Conservation (phyloP, 2,329 filamentous ascomycete species). For the Scorias spongiosa region DNA sequence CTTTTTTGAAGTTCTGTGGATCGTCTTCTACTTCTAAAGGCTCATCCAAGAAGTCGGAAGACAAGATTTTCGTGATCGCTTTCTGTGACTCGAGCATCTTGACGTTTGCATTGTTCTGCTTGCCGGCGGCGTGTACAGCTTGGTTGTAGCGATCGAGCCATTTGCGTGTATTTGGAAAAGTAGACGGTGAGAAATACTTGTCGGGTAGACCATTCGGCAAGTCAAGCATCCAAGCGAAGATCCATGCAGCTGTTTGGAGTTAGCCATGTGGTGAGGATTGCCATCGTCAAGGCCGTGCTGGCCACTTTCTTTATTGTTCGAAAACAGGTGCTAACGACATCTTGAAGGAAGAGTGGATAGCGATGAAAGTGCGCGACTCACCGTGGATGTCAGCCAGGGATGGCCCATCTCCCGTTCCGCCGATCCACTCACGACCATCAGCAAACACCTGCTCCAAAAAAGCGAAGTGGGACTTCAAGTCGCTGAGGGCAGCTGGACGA, state of each 20-base stretch:
- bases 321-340: no score
- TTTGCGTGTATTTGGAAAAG: constrained; percentile 6
- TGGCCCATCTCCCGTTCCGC: constrained; percentile 3
- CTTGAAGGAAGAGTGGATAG: no score
- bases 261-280: not conserved
- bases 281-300: not conserved
- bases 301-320: no score
- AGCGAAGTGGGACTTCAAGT: constrained; percentile 7
- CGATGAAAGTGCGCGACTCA: constrained; percentile 2
- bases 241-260: constrained; percentile 5
- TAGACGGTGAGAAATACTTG: constrained; percentile 6
- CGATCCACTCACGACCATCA: constrained; percentile 9
- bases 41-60: constrained; percentile 3
- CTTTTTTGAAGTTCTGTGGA: constrained; percentile 5
- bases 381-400: constrained; percentile 11
- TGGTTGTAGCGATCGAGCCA: constrained; percentile 7
- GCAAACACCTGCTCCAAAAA: constrained; percentile 10
- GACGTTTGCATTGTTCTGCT: constrained; percentile 2
- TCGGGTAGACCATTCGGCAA: constrained; percentile 5
- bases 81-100: constrained; percentile 8
- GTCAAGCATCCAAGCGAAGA: constrained; percentile 10
- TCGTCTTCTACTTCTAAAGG: constrained; percentile 6
- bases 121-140: constrained; percentile 4
- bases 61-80: constrained; percentile 4
- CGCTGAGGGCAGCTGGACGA: constrained; percentile 4